Evolutionary conservation across 1,139 yeast genomes (phyloP).

Genomic region (Pichia sp.): DNA sequence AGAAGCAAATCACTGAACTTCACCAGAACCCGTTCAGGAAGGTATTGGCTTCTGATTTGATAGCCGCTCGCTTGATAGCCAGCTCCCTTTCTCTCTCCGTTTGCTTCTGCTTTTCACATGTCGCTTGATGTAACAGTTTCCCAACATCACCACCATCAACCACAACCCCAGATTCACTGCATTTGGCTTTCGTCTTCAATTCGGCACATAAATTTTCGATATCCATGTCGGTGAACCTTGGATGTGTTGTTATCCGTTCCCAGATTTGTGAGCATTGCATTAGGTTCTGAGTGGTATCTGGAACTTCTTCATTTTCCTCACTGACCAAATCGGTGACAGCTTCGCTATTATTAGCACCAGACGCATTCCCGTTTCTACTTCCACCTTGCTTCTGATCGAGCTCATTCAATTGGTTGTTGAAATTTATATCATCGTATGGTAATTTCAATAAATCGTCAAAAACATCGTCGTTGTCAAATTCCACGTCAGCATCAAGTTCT

Average conservation of each 20-base stretch:
- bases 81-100: slow-evolving; percentile 1
- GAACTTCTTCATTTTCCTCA: slow-evolving; percentile 43
- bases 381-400: neutral
- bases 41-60: neutral
- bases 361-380: neutral
- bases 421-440: neutral
- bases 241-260: slow-evolving; percentile 94
- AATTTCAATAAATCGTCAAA: slow-evolving; percentile 17
- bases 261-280: slow-evolving; percentile 87
- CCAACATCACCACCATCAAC: slow-evolving; percentile 77
- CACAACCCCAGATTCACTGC: slow-evolving; percentile 89
- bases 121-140: slow-evolving; percentile 11
- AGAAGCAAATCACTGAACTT: neutral
- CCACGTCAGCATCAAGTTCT: neutral
- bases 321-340: slow-evolving; percentile 26
- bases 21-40: slow-evolving; percentile 7
- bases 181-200: slow-evolving; percentile 87
- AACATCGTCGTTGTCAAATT: slow-evolving; percentile 13
- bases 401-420: neutral
- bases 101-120: slow-evolving; percentile 6
- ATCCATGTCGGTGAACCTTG: slow-evolving; percentile 86
- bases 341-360: slow-evolving; percentile 1
- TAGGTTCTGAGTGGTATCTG: slow-evolving; percentile 46
- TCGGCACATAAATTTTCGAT: slow-evolving; percentile 90
- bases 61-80: slow-evolving; percentile 4